A percentile compares a stretch with the other conserved stretches of the same genome.
phyloP scores from a whole-genome alignment of 306 rosid species.

The Myrica gale region DNA sequence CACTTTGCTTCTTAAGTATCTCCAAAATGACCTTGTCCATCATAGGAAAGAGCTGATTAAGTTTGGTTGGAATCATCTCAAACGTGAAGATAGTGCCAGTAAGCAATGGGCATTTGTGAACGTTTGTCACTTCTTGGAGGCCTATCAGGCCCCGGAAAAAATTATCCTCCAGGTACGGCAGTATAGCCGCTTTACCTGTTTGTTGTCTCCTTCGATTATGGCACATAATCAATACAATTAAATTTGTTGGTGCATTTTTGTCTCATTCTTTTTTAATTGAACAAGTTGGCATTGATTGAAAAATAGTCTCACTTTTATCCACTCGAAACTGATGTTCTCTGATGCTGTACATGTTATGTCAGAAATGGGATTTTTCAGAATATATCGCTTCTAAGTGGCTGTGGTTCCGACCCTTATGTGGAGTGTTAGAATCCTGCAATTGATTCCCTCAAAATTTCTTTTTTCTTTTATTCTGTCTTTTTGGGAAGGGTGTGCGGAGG shows the following conservation, averaged over 20 bases:
- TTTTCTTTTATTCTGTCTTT: neutral
- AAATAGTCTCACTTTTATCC: neutral
- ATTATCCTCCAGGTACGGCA: conserved; percentile 85
- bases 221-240: conserved; percentile 5
- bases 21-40: conserved; percentile 93
- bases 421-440: neutral
- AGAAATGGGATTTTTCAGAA: neutral
- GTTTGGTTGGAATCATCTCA: conserved; percentile 99
- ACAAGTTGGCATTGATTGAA: neutral
- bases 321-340: neutral
- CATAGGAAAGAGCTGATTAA: conserved; percentile 96
- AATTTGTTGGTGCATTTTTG: conserved; percentile 10
- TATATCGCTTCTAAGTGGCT: neutral
- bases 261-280: neutral
- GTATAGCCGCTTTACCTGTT: conserved; percentile 12
- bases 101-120: conserved; percentile 99
- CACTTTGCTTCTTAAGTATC: conserved; percentile 94
- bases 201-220: neutral
- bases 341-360: neutral
- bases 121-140: conserved; percentile 99
- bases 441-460: neutral
- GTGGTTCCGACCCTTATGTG: neutral
- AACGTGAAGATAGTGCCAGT: conserved; percentile 99
- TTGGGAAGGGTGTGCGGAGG: neutral
- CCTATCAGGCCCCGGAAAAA: conserved; percentile 99